phyloP scores from a whole-genome alignment of 208 protist genomes.

The Trypanosoma congolense region DNA sequence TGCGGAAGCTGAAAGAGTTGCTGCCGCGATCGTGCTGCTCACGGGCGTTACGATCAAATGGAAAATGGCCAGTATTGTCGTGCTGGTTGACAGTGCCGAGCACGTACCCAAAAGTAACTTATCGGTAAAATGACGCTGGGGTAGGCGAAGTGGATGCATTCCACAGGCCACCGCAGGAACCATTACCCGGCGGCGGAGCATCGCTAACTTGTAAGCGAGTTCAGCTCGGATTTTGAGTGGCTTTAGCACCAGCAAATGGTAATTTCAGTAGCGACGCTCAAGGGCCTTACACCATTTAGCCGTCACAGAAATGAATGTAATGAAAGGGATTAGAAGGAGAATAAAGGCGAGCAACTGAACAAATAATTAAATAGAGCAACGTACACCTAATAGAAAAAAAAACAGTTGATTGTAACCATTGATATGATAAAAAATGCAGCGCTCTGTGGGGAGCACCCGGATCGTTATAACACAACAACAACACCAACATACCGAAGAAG shows the following conservation, averaged over 20 bases:
- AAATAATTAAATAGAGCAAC: neutral
- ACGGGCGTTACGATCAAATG: constrained; percentile 84
- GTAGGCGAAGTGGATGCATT: constrained; percentile 14
- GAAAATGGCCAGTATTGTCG: constrained; percentile 68
- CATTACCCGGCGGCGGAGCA: constrained; percentile 21
- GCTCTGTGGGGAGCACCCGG: neutral
- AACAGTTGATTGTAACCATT: constrained; percentile 5
- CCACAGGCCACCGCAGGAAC: neutral
- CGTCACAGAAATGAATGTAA: no score
- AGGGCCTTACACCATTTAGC: no score
- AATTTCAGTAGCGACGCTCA: no score
- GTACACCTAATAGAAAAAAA: neutral
- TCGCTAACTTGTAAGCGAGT: constrained; percentile 14
- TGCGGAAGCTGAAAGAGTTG: constrained; percentile 59
- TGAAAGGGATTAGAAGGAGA: no score
- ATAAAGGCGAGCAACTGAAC: constrained; percentile 6
- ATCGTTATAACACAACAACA: no score
- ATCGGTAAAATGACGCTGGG: constrained; percentile 55
- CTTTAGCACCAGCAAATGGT: no score
- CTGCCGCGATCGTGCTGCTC: constrained; percentile 39
- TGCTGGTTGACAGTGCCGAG: constrained; percentile 51
- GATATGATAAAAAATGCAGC: constrained; percentile 9
- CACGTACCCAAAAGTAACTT: constrained; percentile 72
- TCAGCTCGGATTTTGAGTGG: no score
- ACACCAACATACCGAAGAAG: no score